phyloP scores from a whole-genome alignment of 306 rosid genomes.

The Castanospermum australe region DNA sequence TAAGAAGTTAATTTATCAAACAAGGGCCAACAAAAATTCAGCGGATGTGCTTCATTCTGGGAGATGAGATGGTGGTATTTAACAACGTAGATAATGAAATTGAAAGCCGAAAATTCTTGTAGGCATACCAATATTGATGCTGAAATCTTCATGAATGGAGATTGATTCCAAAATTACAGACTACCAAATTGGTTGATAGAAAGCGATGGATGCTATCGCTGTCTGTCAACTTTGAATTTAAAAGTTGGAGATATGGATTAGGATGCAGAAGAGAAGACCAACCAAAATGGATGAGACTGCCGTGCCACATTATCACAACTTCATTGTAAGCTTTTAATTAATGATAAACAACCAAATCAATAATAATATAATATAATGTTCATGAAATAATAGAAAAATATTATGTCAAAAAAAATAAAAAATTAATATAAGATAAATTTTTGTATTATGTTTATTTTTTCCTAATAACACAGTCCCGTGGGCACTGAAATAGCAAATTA shows the following conservation, averaged over 20 bases:
- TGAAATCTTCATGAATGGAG: neutral
- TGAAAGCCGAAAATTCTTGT: neutral
- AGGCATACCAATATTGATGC: neutral
- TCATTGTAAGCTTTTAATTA: neutral
- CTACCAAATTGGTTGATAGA: constrained; percentile 1
- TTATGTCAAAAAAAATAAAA: no score
- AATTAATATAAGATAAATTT: no score
- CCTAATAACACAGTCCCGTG: no score
- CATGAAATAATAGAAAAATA: no score
- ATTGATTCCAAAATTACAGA: constrained; percentile 11
- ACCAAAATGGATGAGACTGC: constrained; percentile 27
- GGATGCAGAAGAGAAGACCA: neutral
- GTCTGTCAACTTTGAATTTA: neutral
- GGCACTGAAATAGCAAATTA: no score
- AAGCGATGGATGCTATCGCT: neutral
- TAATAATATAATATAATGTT: no score
- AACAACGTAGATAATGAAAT: neutral
- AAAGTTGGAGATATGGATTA: constrained; percentile 21
- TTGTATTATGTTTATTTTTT: no score
- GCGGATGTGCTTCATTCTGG: neutral
- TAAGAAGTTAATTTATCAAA: neutral
- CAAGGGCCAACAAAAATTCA: neutral
- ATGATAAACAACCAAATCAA: no score
- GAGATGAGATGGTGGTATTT: neutral
- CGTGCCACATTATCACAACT: constrained; percentile 7